Conservation (phyloP, 306 rosid genomes). For the Cajanus cajan region DNA sequence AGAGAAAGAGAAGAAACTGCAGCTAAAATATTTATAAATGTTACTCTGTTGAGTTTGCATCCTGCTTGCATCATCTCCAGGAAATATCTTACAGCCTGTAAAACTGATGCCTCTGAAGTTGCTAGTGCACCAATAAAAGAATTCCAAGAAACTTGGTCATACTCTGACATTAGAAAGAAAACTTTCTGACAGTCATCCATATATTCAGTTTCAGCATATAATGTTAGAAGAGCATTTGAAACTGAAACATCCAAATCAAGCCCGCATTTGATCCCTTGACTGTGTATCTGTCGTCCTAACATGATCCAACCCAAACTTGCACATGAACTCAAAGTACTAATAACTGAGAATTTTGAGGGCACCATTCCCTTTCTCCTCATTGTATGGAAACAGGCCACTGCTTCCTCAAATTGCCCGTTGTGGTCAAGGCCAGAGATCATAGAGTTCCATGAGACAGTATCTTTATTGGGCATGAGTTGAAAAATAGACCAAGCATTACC, state of each 20-base stretch:
- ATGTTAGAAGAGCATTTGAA: conserved; percentile 77
- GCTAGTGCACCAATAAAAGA: conserved; percentile 74
- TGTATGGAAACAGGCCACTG: conserved; percentile 51
- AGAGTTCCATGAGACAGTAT: conserved; percentile 80
- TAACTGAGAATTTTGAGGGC: conserved; percentile 82
- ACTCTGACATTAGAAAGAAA: conserved; percentile 72
- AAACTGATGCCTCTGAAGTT: conserved; percentile 52
- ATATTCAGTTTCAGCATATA: conserved; percentile 70
- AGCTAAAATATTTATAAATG: conserved; percentile 66
- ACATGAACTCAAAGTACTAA: conserved; percentile 85
- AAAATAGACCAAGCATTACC: conserved; percentile 63
- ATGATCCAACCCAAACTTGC: conserved; percentile 76
- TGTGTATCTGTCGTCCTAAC: conserved; percentile 70
- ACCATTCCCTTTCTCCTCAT: conserved; percentile 64
- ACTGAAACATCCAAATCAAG: conserved; percentile 89
- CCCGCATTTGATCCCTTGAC: conserved; percentile 73
- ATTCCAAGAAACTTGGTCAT: conserved; percentile 90
- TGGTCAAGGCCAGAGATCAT: conserved; percentile 86
- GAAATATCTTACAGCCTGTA: conserved; percentile 62
- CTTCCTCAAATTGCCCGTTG: conserved; percentile 66
- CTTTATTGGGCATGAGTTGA: conserved; percentile 54
- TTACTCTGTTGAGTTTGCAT: conserved; percentile 69
- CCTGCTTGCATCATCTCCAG: conserved; percentile 74
- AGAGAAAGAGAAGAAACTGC: conserved; percentile 71
- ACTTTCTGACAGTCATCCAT: conserved; percentile 55